Conservation (phyloP, 441 rosid genomes). For the Daphne laureola region DNA sequence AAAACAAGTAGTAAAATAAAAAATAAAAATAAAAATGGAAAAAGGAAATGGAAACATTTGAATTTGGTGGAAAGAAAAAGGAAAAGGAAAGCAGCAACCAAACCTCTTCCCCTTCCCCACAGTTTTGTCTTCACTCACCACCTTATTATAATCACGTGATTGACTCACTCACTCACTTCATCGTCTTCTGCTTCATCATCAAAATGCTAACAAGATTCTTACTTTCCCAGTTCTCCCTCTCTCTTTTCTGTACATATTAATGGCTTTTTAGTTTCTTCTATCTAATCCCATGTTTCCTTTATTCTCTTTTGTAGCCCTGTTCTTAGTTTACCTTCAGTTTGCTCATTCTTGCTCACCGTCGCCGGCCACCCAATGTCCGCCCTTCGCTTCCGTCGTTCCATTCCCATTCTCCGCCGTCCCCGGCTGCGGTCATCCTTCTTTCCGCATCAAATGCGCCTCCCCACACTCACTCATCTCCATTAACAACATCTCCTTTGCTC, state of each 20-base stretch:
- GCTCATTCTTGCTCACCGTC: slow-evolving; percentile 20
- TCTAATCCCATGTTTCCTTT: slow-evolving; percentile 24
- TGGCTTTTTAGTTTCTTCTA: slow-evolving; percentile 4
- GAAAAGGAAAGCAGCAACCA: not conserved
- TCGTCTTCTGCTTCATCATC: too few relatives aligned
- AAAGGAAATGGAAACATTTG: not conserved
- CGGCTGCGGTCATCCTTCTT: slow-evolving; percentile 79
- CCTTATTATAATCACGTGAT: slow-evolving; percentile 36
- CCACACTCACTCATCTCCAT: slow-evolving; percentile 56
- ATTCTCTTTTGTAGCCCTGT: slow-evolving; percentile 2
- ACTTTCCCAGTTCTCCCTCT: too few relatives aligned
- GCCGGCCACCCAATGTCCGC: slow-evolving; percentile 36
- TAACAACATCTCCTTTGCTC: slow-evolving; percentile 47
- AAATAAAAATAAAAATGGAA: too few relatives aligned
- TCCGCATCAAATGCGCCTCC: slow-evolving; percentile 55
- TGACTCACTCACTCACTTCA: not conserved
- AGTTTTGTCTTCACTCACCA: slow-evolving; percentile 17
- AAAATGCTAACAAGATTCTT: too few relatives aligned
- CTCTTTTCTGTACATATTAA: too few relatives aligned
- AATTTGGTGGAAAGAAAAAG: not conserved
- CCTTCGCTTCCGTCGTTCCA: slow-evolving; percentile 43
- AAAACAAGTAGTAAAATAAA: too few relatives aligned
- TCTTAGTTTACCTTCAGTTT: not conserved
- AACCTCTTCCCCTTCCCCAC: slow-evolving; percentile 2
- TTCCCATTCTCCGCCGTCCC: slow-evolving; percentile 69